Conservation (phyloP, 1,284 basidiomycete species). For the Singerocomus rubriflavus region DNA sequence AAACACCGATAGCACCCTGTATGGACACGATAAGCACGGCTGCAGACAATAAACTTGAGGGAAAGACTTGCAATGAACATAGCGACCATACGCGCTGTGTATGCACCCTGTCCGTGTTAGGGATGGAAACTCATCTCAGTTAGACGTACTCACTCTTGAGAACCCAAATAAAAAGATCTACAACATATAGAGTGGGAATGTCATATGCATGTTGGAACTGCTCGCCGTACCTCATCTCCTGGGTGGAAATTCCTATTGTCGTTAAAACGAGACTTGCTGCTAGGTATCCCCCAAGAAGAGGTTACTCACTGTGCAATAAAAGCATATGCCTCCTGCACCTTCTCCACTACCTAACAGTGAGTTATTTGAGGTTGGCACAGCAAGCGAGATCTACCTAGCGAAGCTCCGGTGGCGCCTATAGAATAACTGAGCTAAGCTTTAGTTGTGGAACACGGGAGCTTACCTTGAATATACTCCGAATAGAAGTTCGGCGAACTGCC, state of each 20-base stretch:
- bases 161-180: conserved; percentile 74
- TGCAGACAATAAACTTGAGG: neutral
- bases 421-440: conserved; percentile 7
- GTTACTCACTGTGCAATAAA: conserved; percentile 68
- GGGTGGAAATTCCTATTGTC: conserved; percentile 56
- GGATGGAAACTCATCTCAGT: neutral
- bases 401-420: conserved; percentile 56
- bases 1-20: conserved; percentile 61
- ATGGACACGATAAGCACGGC: neutral
- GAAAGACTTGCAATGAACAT: conserved; percentile 55
- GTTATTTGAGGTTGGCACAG: neutral
- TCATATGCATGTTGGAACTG: neutral
- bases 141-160: conserved; percentile 48
- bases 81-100: conserved; percentile 69
- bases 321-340: conserved; percentile 70
- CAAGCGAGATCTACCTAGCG: conserved; percentile 43
- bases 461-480: conserved; percentile 51
- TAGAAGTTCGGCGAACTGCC: conserved; percentile 60
- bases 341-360: conserved; percentile 44
- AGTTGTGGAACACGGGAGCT: neutral
- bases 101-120: conserved; percentile 49
- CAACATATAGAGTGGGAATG: conserved; percentile 7
- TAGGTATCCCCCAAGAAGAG: neutral
- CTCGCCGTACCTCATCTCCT: conserved; percentile 57
- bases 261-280: conserved; percentile 1